phyloP scores from a whole-genome alignment of 495 filamentous ascomycete genomes.

The Penicillium parvum region DNA sequence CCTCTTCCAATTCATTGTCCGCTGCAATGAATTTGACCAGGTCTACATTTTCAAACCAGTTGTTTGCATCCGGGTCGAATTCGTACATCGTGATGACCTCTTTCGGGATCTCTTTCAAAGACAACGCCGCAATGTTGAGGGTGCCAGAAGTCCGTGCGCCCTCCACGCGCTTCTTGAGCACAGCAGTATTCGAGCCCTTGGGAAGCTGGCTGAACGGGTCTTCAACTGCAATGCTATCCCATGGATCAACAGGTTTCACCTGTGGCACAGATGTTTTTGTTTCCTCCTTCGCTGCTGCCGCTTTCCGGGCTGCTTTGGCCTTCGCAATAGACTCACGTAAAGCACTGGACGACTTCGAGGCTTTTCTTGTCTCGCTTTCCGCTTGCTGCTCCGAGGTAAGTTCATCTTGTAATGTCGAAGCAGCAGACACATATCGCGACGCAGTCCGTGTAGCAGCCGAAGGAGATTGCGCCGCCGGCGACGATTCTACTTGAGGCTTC shows the following conservation, averaged over 20 bases:
- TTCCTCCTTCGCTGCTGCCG: conserved; percentile 42
- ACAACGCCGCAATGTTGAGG: conserved; percentile 86
- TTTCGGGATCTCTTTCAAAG: conserved; percentile 70
- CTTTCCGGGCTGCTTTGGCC: conserved; percentile 79
- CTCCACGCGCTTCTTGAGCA: conserved; percentile 71
- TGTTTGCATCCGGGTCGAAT: conserved; percentile 54
- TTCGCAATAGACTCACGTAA: conserved; percentile 89
- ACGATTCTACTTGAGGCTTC: conserved; percentile 26
- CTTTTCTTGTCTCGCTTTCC: conserved; percentile 37
- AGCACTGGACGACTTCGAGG: conserved; percentile 69
- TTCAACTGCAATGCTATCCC: conserved; percentile 44
- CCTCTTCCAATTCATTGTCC: conserved; percentile 79
- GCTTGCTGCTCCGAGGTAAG: conserved; percentile 27
- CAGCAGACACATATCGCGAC: conserved; percentile 31
- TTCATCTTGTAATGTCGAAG: conserved; percentile 30
- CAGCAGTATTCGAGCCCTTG: conserved; percentile 54
- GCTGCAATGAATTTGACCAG: conserved; percentile 83
- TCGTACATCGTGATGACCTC: conserved; percentile 91
- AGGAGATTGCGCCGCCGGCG: conserved; percentile 25
- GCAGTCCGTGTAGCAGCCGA: conserved; percentile 30
- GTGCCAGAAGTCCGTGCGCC: conserved; percentile 73
- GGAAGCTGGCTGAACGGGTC: conserved; percentile 68
- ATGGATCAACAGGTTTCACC: conserved; percentile 25
- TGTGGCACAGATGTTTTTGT: conserved; percentile 11
- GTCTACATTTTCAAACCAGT: conserved; percentile 94